phyloP scores from a whole-genome alignment of 306 rosid genomes.

The Styphnolobium japonicum region DNA sequence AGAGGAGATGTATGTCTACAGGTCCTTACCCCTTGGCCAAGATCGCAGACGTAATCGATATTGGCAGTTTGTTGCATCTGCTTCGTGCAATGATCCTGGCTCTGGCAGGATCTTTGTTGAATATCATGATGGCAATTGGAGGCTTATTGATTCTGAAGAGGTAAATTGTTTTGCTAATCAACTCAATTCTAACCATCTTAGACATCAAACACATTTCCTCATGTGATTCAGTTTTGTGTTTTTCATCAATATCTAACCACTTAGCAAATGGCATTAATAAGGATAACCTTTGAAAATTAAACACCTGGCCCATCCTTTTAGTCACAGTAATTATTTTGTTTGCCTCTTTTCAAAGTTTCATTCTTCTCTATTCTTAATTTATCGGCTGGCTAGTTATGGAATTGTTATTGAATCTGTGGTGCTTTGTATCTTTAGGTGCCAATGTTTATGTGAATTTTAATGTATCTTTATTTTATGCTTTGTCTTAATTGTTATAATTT shows the following conservation, averaged over 20 bases:
- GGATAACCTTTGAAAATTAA: not conserved
- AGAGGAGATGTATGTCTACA: constrained; percentile 87
- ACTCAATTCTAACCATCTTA: not conserved
- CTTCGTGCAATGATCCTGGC: constrained; percentile 95
- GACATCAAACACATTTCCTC: not conserved
- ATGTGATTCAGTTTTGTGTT: not conserved
- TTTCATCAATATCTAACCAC: not conserved
- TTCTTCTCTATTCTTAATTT: not conserved
- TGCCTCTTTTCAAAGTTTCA: not conserved
- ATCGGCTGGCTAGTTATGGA: not conserved
- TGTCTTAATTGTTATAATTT: not conserved
- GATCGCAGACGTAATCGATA: constrained; percentile 93
- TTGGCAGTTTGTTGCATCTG: constrained; percentile 94
- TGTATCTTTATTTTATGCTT: not conserved
- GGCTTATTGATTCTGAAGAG: constrained; percentile 94
- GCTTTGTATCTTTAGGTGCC: not conserved
- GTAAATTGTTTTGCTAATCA: constrained; percentile 35
- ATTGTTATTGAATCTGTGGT: not conserved
- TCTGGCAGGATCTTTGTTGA: constrained; percentile 93
- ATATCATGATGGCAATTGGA: constrained; percentile 81
- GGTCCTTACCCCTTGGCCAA: constrained; percentile 97
- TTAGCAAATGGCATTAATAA: not conserved
- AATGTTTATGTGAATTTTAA: constrained; percentile 8
- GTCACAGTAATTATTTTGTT: not conserved
- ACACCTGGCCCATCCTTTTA: not conserved